phyloP scores from a whole-genome alignment of 2,329 filamentous ascomycete species.

The Lachnellula hyalina region DNA sequence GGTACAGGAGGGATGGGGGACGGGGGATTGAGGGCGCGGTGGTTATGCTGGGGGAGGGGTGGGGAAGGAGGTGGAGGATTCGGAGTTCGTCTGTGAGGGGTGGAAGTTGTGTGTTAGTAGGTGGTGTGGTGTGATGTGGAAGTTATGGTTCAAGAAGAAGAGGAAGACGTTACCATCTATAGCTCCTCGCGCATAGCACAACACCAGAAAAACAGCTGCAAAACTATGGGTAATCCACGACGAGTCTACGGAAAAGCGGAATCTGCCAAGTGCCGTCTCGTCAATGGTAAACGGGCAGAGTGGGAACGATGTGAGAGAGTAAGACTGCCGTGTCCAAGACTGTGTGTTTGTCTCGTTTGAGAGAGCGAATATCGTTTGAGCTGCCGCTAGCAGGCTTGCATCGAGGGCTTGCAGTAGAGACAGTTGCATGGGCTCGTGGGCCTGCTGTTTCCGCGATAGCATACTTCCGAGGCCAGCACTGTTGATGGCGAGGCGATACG shows the following conservation, averaged over 20 bases:
- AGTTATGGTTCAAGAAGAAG: too few species aligned
- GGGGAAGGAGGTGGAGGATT: not conserved
- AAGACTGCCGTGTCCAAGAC: not conserved
- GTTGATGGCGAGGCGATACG: conserved; percentile 12
- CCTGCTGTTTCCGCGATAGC: conserved; percentile 2
- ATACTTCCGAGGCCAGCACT: conserved; percentile 5
- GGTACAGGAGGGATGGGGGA: not conserved
- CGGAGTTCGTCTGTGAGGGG: not conserved
- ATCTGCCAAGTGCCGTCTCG: not conserved
- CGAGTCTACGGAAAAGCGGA: not conserved
- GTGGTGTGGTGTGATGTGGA: too few species aligned
- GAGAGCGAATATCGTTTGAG: not conserved
- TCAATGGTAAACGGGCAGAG: not conserved
- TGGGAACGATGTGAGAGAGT: not conserved
- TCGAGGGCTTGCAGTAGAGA: not conserved
- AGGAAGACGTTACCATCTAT: not conserved
- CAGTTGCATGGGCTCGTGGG: not conserved
- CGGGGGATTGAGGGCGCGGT: not conserved
- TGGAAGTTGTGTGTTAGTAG: not conserved
- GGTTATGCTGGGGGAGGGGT: not conserved
- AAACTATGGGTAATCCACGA: conserved; percentile 1
- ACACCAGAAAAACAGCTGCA: not conserved
- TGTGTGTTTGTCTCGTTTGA: not conserved
- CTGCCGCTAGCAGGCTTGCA: not conserved
- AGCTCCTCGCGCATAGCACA: not conserved